Base-by-base conservation (phyloP, 1,139 yeast species). In the Suhomyces guaymorum region DNA sequence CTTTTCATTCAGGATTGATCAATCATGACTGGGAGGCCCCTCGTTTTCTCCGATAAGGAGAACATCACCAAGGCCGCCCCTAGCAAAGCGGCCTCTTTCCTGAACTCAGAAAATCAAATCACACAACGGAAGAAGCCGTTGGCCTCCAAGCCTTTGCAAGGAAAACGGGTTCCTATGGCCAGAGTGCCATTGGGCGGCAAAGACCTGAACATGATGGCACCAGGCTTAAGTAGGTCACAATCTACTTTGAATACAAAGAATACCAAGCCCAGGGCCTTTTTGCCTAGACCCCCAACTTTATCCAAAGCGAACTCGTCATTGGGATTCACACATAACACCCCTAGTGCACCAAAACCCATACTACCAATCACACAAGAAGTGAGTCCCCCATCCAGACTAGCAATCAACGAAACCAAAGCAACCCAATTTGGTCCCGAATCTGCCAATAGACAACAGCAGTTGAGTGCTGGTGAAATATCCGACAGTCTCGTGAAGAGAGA, bases 181-280 rank as follows among this genome's bases (percentile, higher is more conserved):
- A 54, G 79, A 44, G 59, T 73, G 1, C 79, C 80, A 0, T 60
- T 74, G 38, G 76, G 77, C 3, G 78, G 78, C 2, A 74, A 74
- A 46, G 73, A 70, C 47, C 66, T 59, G 35, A 73, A 73, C 47
- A 47, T 47, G 38, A 43, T 44, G 21, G 33, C 54, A n/a, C 62
- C 66, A 2, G 33, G 52, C 3, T 54, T 68, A 40, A 60, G 54
- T 32, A 52, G 72, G 38, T 66, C 73, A 3, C 60, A 63, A 32
- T 54, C 70, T 9, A 49, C 58, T 13, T 39, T 63, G 18, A 29
- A 28, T 13, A 29, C 36, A 19, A 31, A 28, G 24, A 27, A 29
- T 20, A 28, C 26, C 24, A 33, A 33, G 13, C 39, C 26, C 17
- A 17, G 22, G 18, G 11, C 15, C 5, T 42, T 50, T 11, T 37